A percentile compares a stretch with the other conserved stretches of the same genome.
Evolutionary conservation across 345 rosid species (phyloP).

Genomic region (Erodium maritimum): DNA sequence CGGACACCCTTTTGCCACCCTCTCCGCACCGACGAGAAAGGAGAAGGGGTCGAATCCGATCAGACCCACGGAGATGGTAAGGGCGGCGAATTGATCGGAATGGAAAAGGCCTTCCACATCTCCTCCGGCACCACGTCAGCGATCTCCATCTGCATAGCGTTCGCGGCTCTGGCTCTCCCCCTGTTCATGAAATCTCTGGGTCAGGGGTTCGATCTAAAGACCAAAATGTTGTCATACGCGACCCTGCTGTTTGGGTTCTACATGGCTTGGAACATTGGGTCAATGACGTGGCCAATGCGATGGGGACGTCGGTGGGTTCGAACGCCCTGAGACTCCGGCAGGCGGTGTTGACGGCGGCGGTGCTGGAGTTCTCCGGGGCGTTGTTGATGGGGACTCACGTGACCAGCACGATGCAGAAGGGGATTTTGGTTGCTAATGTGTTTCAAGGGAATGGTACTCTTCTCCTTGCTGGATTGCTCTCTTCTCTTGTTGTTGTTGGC

Average conservation of each 20-base stretch:
- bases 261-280: slow-evolving; percentile 99
- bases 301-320: slow-evolving; percentile 97
- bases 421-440: slow-evolving; percentile 74
- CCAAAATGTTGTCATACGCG: slow-evolving; percentile 51
- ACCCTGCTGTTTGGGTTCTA: slow-evolving; percentile 82
- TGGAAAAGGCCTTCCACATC: slow-evolving; percentile 73
- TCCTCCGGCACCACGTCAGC: slow-evolving; percentile 60
- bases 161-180: slow-evolving; percentile 63
- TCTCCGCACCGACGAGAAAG: slow-evolving; percentile 50
- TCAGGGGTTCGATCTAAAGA: slow-evolving; percentile 49
- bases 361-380: slow-evolving; percentile 93
- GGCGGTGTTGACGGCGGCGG: slow-evolving; percentile 79
- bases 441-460: slow-evolving; percentile 80
- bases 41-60: slow-evolving; percentile 9
- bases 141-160: slow-evolving; percentile 48
- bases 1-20: slow-evolving; percentile 40
- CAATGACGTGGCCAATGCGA: slow-evolving; percentile 96
- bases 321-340: slow-evolving; percentile 75
- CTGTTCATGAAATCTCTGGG: slow-evolving; percentile 62
- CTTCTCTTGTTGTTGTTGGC: slow-evolving; percentile 88
- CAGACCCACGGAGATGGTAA: slow-evolving; percentile 8
- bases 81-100: slow-evolving; percentile 37
- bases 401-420: slow-evolving; percentile 96
- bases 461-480: slow-evolving; percentile 75
- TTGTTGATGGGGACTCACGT: slow-evolving; percentile 97